Evolutionary conservation across 2,329 filamentous ascomycete genomes (phyloP).

Genomic region (Lachnellula suecica): DNA sequence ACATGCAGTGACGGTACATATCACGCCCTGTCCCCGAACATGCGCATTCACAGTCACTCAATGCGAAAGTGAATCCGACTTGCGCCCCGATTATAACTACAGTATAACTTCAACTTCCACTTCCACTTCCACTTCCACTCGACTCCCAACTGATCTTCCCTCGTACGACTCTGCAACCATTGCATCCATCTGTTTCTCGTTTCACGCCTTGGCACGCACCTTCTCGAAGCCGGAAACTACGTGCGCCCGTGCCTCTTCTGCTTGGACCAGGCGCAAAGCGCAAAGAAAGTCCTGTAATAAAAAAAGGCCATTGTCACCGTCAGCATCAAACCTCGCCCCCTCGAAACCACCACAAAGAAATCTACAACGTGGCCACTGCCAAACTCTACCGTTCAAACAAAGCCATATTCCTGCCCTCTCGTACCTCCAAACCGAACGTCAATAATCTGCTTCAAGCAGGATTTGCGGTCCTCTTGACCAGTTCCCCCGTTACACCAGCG

Average conservation of each 20-base stretch:
- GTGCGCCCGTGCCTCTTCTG: background rate
- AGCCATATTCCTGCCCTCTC: background rate
- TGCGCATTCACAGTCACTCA: too few species aligned
- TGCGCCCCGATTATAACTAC: too few species aligned
- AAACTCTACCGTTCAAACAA: background rate
- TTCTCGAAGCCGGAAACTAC: background rate
- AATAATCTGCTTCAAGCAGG: background rate
- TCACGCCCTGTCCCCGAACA: too few species aligned
- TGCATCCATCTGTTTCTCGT: background rate
- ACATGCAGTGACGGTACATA: too few species aligned
- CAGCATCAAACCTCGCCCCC: background rate
- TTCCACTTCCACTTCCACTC: too few species aligned
- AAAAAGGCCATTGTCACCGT: background rate
- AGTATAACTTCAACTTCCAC: too few species aligned
- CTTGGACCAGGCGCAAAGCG: background rate
- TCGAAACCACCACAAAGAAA: background rate
- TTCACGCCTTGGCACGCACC: background rate
- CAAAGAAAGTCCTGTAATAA: background rate
- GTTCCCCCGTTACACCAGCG: constrained; percentile 9
- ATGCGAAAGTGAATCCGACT: too few species aligned
- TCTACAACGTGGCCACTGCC: background rate
- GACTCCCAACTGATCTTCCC: background rate
- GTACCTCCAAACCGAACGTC: background rate
- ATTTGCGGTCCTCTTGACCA: background rate
- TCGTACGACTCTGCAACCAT: background rate